Evolutionary conservation across 495 filamentous ascomycete genomes (phyloP).

Genomic region (Pseudoneurospora amorphoporcata): DNA sequence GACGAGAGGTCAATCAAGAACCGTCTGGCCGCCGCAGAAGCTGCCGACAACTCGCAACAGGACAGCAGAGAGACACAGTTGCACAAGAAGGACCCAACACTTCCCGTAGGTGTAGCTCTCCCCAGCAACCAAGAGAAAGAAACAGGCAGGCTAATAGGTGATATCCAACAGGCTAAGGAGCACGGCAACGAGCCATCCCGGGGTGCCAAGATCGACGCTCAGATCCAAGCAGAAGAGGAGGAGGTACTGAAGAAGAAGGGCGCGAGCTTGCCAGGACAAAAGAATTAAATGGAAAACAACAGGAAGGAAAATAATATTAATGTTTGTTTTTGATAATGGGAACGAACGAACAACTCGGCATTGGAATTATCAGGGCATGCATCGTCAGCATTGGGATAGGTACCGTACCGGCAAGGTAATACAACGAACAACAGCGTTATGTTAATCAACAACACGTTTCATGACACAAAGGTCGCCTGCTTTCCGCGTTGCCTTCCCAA

Average conservation of each 20-base stretch:
- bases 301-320: neutral
- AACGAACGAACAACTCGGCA: neutral
- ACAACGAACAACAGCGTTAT: neutral
- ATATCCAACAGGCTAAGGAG: slow-evolving; percentile 43
- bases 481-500: neutral
- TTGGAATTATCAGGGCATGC: neutral
- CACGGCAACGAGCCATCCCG: slow-evolving; percentile 63
- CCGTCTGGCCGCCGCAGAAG: slow-evolving; percentile 54
- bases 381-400: neutral
- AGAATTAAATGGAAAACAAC: slow-evolving; percentile 2
- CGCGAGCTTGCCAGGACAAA: slow-evolving; percentile 15
- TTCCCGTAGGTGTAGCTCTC: slow-evolving; percentile 44
- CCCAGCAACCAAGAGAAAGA: neutral
- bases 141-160: slow-evolving; percentile 2
- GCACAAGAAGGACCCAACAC: slow-evolving; percentile 53
- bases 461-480: neutral
- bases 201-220: slow-evolving; percentile 61
- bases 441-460: neutral
- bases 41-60: slow-evolving; percentile 16
- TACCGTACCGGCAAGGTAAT: neutral
- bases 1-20: slow-evolving; percentile 73
- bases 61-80: slow-evolving; percentile 45
- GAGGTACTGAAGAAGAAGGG: slow-evolving; percentile 54
- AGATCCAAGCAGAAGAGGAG: slow-evolving; percentile 61
- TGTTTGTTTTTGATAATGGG: neutral